Conservation (phyloP, 2,329 filamentous ascomycete genomes). For the Trichoderma afroharzianum region DNA sequence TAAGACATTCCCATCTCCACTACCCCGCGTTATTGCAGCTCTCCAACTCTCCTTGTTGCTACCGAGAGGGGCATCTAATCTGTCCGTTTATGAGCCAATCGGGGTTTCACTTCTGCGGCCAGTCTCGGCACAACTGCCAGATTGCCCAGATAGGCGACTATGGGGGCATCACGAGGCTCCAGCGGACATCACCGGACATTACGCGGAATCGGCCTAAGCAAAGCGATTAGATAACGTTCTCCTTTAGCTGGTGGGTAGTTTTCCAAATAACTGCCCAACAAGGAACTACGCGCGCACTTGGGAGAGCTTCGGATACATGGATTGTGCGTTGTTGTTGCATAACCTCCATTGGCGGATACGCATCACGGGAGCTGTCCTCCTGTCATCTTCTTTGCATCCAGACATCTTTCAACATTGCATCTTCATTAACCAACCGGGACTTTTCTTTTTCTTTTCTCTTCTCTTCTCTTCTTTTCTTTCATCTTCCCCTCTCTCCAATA, state of each 20-base stretch:
- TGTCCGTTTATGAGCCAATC: background rate
- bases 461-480: background rate
- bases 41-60: background rate
- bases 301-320: background rate
- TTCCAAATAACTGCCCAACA: slow-evolving; percentile 5
- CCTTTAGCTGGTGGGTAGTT: background rate
- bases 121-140: slow-evolving; percentile 14
- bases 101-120: slow-evolving; percentile 2
- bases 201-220: background rate
- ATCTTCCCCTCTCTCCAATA: background rate
- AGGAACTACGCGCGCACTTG: background rate
- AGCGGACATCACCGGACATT: slow-evolving; percentile 1
- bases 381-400: background rate
- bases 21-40: slow-evolving; percentile 10
- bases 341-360: slow-evolving; percentile 20
- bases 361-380: background rate
- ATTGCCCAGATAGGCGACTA: slow-evolving; percentile 11
- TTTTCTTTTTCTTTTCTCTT: background rate
- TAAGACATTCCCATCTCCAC: background rate
- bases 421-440: background rate
- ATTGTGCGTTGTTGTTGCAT: slow-evolving; percentile 17
- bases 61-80: slow-evolving; percentile 7
- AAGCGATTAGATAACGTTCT: slow-evolving; percentile 4
- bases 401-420: background rate
- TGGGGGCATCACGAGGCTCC: background rate